Evolutionary conservation across 164 flowering plant genomes (phyloP), one percentile per base, ranked within the genome.

Genomic region (Nymphaea colorata): DNA sequence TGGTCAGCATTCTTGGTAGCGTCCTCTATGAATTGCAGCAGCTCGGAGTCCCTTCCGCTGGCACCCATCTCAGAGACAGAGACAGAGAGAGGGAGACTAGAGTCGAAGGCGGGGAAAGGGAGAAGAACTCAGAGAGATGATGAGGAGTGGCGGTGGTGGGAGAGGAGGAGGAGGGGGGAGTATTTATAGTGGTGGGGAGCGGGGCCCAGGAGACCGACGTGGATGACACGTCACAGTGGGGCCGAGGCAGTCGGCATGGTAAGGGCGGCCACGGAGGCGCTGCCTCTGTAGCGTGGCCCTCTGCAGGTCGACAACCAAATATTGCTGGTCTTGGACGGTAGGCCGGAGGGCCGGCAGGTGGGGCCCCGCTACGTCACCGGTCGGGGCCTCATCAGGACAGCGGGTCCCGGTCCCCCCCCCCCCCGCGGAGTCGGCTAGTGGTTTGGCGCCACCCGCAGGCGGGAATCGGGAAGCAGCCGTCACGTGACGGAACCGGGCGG

Each of bases 21-120:
- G 18, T 78, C 78, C 42, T 78, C 83, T 63, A 81, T 79, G 73
- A 79, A 73, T 53, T 72, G 69, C 16, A 79, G 78, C 4, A 78
- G 78, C 67, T 78, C 78, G 0, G 79, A 82, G 69, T 79, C 73
- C 44, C 74, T 77, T 77, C 79, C 67, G 42, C 42, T 6, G 47
- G 41, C 57, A 41, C 64, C 62, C 65, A 57, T 42, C 15, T 57
- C 47, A 41, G 62, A 4, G 3, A 36, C 47, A 41, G 62, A 4
- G 3, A 36, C 59, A 67, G 17, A 59, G 69, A 6, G 59, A 59
- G 45, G 36, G n/a, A 61, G 25, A 55, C 36, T 25, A 25, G 36
- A 45, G 11, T 5, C 53, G 57, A 51, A 51, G 57, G 57, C 8
- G 14, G 0, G 8, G 14, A 15, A 15, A 51, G 8, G 57, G 57